Evolutionary conservation across 768 basidiomycete genomes (phyloP).

Genomic region (Galerina sulciceps): DNA sequence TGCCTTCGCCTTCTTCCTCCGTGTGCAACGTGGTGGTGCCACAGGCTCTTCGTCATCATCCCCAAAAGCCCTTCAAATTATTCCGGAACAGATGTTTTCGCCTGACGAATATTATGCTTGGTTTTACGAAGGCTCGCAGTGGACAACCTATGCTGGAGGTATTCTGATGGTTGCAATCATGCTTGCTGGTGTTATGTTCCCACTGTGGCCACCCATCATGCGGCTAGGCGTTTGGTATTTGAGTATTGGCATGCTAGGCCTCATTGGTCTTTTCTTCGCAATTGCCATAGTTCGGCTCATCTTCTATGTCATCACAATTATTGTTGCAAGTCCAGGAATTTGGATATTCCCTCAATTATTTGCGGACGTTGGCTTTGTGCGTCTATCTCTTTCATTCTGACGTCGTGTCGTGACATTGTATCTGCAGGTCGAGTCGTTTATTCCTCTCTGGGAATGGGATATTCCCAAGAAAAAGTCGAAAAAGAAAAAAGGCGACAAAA

Average conservation of each 20-base stretch:
- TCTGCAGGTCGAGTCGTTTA: slow-evolving; percentile 92
- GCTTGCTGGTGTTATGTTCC: slow-evolving; percentile 98
- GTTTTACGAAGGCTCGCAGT: slow-evolving; percentile 95
- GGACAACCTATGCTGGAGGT: slow-evolving; percentile 91
- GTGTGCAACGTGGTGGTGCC: slow-evolving; percentile 78
- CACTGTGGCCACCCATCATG: slow-evolving; percentile 94
- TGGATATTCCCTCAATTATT: slow-evolving; percentile 99
- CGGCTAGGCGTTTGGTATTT: slow-evolving; percentile 96
- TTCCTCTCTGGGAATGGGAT: slow-evolving; percentile 98
- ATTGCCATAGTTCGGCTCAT: slow-evolving; percentile 90
- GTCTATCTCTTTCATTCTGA: slow-evolving; percentile 35
- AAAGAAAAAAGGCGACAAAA: slow-evolving; percentile 67
- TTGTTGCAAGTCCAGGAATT: slow-evolving; percentile 87
- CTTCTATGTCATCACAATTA: slow-evolving; percentile 90
- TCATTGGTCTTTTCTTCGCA: slow-evolving; percentile 89
- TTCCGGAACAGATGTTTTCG: slow-evolving; percentile 80
- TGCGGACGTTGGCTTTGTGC: slow-evolving; percentile 97
- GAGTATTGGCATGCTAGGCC: slow-evolving; percentile 82
- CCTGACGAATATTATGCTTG: slow-evolving; percentile 90
- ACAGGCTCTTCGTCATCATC: slow-evolving; percentile 69
- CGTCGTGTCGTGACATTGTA: background rate
- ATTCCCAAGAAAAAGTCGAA: slow-evolving; percentile 75
- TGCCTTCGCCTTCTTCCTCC: slow-evolving; percentile 90
- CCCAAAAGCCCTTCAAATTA: slow-evolving; percentile 81
- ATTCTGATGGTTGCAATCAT: slow-evolving; percentile 91